Evolutionary conservation across 2,329 filamentous ascomycete species (phyloP), one percentile per base, ranked within the genome.

Genomic region (Amylocarpus encephaloides): DNA sequence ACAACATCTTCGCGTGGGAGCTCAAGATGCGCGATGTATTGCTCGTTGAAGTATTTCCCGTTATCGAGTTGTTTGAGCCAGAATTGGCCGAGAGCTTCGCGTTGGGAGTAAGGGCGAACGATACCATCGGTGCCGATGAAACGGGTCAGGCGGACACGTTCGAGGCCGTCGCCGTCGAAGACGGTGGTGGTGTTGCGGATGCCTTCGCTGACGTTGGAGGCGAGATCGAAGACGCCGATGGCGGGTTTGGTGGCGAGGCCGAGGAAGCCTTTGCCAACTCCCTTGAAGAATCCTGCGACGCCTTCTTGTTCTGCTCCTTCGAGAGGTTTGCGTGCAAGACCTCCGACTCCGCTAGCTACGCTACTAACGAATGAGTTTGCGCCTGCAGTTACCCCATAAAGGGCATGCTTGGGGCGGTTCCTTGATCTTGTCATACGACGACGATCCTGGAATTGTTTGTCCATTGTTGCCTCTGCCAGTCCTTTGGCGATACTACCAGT

Each of bases 51-150:
- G 75, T 92, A 97, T 68, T 91, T 93, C 54, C 93, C 93, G 58
- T 96, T 93, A 70, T 98, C 93, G 10, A 95, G 83, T 52, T 95
- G 95, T 76, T 98, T 98, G 57, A 98, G 83, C 94, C 93, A 98
- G 74, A 89, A 96, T 68, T 98, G 93, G 0, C 93, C 93, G 2
- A 98, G 82, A 0, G 93, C 91, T 73, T 98, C 93, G 42, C 93
- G 88, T 66, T 95, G 88, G 49, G 85, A 91, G 74, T 95, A 98
- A 0, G 93, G 91, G 2, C 92, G 85, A 32, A 98, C 91, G 53
- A 98, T 88, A 36, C 93, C 93, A 66, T 98, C 92, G 38, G 84
- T 81, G 13, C 89, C 88, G 53, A 98, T 89, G 71, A 95, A 96
- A 15, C 93, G 86, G 5, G 91, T 87, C 46, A 95, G 79, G n/a